Conservation (phyloP, 148 eudicot species). For the Dysphania ambrosioides region DNA sequence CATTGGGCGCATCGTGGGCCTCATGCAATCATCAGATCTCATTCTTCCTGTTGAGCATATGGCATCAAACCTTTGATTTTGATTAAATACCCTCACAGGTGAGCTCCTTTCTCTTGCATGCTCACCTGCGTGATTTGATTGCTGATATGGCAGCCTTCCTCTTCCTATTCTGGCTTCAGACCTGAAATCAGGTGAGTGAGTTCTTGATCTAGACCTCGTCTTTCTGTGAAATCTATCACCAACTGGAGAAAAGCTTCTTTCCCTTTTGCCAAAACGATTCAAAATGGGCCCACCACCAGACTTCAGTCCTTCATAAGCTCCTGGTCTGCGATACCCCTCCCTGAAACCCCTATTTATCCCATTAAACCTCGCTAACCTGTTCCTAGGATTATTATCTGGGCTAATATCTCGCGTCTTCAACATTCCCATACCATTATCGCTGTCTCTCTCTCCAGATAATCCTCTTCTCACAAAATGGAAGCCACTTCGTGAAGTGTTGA, state of each 20-base stretch:
- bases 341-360: conserved; percentile 41
- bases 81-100: conserved; percentile 23
- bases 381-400: conserved; percentile 25
- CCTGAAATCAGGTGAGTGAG: conserved; percentile 37
- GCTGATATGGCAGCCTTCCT: conserved; percentile 28
- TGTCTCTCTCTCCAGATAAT: conserved; percentile 41
- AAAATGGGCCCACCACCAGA: conserved; percentile 31
- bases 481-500: conserved; percentile 32
- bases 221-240: conserved; percentile 27
- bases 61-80: conserved; percentile 24
- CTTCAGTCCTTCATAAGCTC: conserved; percentile 24
- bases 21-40: conserved; percentile 29
- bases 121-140: conserved; percentile 16
- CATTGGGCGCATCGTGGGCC: conserved; percentile 24
- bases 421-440: conserved; percentile 30
- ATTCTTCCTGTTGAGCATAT: conserved; percentile 23
- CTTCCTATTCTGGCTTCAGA: conserved; percentile 31
- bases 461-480: conserved; percentile 36
- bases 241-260: conserved; percentile 47
- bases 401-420: conserved; percentile 26
- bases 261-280: conserved; percentile 38
- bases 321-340: conserved; percentile 43
- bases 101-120: conserved; percentile 28
- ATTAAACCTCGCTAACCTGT: conserved; percentile 32
- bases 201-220: conserved; percentile 35